Evolutionary conservation across 768 basidiomycete species (phyloP), one percentile per base, ranked within the genome.

Genomic region (Suillus bovinus): DNA sequence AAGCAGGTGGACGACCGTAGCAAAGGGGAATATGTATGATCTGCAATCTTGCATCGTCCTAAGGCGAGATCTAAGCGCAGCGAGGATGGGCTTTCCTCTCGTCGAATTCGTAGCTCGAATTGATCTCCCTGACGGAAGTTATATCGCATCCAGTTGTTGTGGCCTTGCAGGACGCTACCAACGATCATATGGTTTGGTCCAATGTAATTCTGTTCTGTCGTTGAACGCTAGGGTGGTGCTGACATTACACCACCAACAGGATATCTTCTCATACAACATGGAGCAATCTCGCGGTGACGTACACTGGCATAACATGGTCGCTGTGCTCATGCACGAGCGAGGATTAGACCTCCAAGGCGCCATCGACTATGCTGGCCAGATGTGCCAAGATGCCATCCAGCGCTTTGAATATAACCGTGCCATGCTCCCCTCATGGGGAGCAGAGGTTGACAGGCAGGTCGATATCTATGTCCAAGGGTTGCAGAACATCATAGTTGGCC

Each of bases 401-500:
- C 72, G 78, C 36, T 87, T 88, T 71, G 69, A 77, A 50, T 74
- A 77, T 24, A 79, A 84, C 62, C 79, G 80, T 27, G 67, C 68
- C 31, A 73, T 72, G 1, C 59, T 91, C 4, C 89, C 88, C 11
- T 84, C 84, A 1, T 89, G 88, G 86, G 84, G 83, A 5, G 75
- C 79, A 1, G 81, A 84, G 44, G 71, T 89, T 49, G 87, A 90
- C 68, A 72, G 71, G 17, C 84, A 85, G 72, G 86, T 89, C 36
- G 70, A 70, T 16, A 72, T 75, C n/a, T 91, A 90, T 62, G 77
- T 90, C 42, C 72, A 80, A 49, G 86, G 87, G 17, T 71, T 91
- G 41, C 83, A 84, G 65, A 80, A 86, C 63, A 89, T 87, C 88
- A 87, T 89, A 64, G 83, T 87, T 31, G 89, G 87, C 75, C 85